Evolutionary conservation across 352 stramenopile genomes (phyloP).

Genomic region (Pythium grandisporangium): DNA sequence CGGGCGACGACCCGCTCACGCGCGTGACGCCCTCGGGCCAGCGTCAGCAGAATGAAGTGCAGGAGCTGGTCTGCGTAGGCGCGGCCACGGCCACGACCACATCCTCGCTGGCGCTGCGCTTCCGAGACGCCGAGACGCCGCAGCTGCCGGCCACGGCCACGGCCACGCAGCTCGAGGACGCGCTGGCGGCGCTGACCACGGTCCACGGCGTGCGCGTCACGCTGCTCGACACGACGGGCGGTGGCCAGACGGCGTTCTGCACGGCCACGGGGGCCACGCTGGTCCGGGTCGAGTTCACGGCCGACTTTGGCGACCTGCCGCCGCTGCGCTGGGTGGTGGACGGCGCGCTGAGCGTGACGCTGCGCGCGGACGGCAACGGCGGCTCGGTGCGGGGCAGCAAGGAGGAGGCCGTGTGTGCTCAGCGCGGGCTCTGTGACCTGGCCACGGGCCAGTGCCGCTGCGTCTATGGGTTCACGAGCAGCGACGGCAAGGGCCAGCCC

Average conservation of each 20-base stretch:
- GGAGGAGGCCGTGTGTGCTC: conserved; percentile 52
- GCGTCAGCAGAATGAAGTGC: conserved; percentile 70
- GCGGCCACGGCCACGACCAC: conserved; percentile 52
- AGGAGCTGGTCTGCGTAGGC: conserved; percentile 60
- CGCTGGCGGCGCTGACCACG: conserved; percentile 31
- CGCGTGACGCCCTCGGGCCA: conserved; percentile 15
- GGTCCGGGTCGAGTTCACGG: conserved; percentile 59
- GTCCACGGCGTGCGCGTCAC: conserved; percentile 37
- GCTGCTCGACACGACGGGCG: too few relatives aligned
- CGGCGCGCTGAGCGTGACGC: conserved; percentile 36
- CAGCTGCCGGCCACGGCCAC: conserved; percentile 40
- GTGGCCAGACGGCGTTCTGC: conserved; percentile 20
- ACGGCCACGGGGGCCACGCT: conserved; percentile 32
- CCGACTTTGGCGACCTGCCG: conserved; percentile 54
- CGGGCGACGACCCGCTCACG: conserved; percentile 84
- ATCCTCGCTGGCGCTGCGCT: too few relatives aligned
- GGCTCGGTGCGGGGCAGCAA: conserved; percentile 49
- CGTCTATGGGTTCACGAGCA: conserved; percentile 68
- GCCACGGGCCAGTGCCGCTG: conserved; percentile 50
- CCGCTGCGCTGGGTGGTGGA: conserved; percentile 57
- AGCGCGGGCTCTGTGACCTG: conserved; percentile 42
- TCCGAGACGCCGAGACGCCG: conserved; percentile 53
- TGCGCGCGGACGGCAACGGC: conserved; percentile 32
- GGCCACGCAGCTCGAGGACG: conserved; percentile 12
- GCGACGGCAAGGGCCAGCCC: conserved; percentile 67